Evolutionary conservation across 257 asterid species (phyloP), one percentile per base, ranked within the genome.

Genomic region (Cordia subcordata): DNA sequence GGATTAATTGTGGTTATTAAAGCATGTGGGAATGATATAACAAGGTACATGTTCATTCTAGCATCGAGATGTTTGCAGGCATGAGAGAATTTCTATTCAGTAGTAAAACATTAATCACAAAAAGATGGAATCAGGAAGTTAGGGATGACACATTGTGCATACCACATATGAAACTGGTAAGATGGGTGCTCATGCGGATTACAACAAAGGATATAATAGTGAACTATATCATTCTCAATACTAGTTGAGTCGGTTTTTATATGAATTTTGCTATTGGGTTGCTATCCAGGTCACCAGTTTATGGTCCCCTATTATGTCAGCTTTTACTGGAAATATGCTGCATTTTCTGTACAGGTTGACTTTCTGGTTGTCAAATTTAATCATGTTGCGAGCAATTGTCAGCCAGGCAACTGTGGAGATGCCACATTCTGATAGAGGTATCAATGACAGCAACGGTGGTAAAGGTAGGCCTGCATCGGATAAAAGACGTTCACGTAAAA

Each of bases 1-100:
- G 99, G 99, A 19, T 67, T 93, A 52, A 78, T 89, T 67, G 71
- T 89, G 69, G 96, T 93, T 72, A 82, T 96, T 52, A 93, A 82
- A 79, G 87, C 96, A 20, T 93, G 99, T 46, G 97, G 99, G 64
- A 84, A 88, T 49, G 99, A 93, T 65, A 96, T 89, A 50, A 79
- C 96, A 11, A 84, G 99, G 96, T 92, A 74, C 57, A 20, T 52
- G 37, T 33, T 11, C 52, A 35, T 68, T 47, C 16, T 21, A 17
- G 27, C 32, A 18, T 18, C 22, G 4, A 42, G 15, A 42, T 42
- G 47, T 42, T 42, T 42, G 35, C 35, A 27, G 35, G 35, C 35
- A 27, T 27, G 35, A 27, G 35, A 27, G 35, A 27, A 1, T 27
- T 27, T 27, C n/a, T n/a, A n/a, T n/a, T n/a, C n/a, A n/a, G n/a